These are phyloP conservation scores for Tolypocladium tropicale DNA, from an alignment of 2,329 filamentous ascomycete species.

Conservation along the genomic window DNA sequence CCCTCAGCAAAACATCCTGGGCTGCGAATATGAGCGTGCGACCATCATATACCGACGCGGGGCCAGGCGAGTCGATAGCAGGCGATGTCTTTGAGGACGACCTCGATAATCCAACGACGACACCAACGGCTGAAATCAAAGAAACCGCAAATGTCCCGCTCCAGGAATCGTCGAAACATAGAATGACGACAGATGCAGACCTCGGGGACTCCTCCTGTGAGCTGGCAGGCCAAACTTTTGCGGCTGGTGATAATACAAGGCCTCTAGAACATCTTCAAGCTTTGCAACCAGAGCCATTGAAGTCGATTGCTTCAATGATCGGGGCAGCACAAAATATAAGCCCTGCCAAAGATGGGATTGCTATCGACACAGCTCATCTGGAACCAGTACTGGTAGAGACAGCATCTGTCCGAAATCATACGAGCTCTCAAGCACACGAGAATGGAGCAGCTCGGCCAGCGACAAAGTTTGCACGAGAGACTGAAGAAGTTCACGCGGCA, in stretches of 20 bases:
- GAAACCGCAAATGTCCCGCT: not conserved
- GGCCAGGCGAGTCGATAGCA: slow-evolving; percentile 10
- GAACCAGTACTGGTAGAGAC: not conserved
- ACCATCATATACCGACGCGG: slow-evolving; percentile 27
- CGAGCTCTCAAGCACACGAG: not conserved
- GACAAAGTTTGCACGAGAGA: not conserved
- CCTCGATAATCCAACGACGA: slow-evolving; percentile 3
- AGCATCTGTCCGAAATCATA: not conserved
- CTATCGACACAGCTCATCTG: not conserved
- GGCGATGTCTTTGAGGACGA: slow-evolving; percentile 4
- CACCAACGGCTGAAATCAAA: slow-evolving; percentile 3
- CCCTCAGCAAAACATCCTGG: slow-evolving; percentile 23
- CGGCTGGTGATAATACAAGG: slow-evolving; percentile 2
- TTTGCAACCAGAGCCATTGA: too few species aligned
- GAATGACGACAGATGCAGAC: not conserved
- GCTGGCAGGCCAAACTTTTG: not conserved
- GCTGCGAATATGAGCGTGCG: slow-evolving; percentile 27
- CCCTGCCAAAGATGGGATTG: not conserved
- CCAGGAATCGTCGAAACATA: slow-evolving; percentile 2
- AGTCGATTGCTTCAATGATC: not conserved
- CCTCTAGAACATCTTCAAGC: not conserved
- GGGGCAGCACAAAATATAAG: not conserved
- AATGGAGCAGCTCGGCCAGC: not conserved
- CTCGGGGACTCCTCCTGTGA: too few species aligned
- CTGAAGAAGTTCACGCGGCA: not conserved